Conservation (phyloP, 31 red algal genomes). For the Odonthalia washingtoniensis region DNA sequence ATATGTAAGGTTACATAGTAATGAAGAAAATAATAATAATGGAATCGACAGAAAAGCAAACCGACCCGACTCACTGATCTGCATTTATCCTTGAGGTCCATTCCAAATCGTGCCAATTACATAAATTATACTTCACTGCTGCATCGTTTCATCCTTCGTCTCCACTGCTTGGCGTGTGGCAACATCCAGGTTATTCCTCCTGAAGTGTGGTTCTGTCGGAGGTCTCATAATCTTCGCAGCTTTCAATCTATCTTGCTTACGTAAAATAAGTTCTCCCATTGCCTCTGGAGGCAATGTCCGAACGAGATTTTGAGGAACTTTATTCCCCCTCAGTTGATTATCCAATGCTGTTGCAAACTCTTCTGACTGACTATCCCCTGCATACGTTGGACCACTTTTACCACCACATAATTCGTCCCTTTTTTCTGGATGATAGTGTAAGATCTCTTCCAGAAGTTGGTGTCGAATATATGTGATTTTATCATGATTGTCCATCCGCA, state of each 20-base stretch:
- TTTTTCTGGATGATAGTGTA: slow-evolving; percentile 91
- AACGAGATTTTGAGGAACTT: not conserved
- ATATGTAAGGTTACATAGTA: too few species aligned
- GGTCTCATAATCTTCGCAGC: not conserved
- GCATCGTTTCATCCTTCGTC: not conserved
- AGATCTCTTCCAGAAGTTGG: slow-evolving; percentile 88
- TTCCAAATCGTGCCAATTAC: too few species aligned
- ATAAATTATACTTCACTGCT: too few species aligned
- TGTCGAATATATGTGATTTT: slow-evolving; percentile 69
- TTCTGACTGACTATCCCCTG: slow-evolving; percentile 68
- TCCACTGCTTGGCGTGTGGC: not conserved
- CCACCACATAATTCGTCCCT: slow-evolving; percentile 68
- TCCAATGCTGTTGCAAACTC: slow-evolving; percentile 73
- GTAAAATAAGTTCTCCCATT: slow-evolving; percentile 49
- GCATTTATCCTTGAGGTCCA: too few species aligned
- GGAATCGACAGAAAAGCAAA: too few species aligned
- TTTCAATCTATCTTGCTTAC: slow-evolving; percentile 48
- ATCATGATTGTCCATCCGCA: slow-evolving; percentile 59
- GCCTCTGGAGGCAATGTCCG: slow-evolving; percentile 58
- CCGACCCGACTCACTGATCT: too few species aligned
- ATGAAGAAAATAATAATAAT: too few species aligned
- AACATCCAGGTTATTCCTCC: slow-evolving; percentile 16
- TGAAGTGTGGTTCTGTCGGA: slow-evolving; percentile 32
- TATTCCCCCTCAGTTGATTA: slow-evolving; percentile 24
- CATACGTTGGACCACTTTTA: slow-evolving; percentile 50